Conservation (phyloP, 495 filamentous ascomycete genomes). For the Letharia lupina region DNA sequence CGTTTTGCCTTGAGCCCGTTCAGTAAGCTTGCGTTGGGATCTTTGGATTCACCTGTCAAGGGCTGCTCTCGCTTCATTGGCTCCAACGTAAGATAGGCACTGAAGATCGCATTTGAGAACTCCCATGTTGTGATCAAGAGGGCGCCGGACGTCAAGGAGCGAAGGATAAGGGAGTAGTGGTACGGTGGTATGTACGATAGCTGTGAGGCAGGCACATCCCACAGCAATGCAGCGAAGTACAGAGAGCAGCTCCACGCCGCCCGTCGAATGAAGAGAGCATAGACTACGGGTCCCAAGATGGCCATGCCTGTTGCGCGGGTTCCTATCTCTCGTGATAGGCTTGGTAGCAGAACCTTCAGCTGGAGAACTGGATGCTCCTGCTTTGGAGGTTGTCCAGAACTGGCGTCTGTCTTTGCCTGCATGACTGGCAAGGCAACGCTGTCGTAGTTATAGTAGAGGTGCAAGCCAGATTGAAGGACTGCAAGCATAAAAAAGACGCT, state of each 20-base stretch:
- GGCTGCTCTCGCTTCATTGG: conserved; percentile 76
- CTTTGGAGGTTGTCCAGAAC: conserved; percentile 34
- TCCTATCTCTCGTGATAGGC: conserved; percentile 27
- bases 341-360: conserved; percentile 21
- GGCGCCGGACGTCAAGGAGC: conserved; percentile 55
- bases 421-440: conserved; percentile 49
- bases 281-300: conserved; percentile 48
- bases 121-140: conserved; percentile 67
- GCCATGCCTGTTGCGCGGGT: conserved; percentile 37
- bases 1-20: conserved; percentile 74
- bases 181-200: conserved; percentile 51
- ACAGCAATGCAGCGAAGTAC: conserved; percentile 60
- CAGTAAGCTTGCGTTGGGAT: conserved; percentile 85
- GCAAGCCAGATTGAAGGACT: conserved; percentile 55
- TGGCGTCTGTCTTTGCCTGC: conserved; percentile 30
- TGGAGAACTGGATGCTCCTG: conserved; percentile 26
- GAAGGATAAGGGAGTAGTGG: conserved; percentile 47
- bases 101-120: conserved; percentile 65
- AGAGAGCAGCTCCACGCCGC: conserved; percentile 59
- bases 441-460: conserved; percentile 70
- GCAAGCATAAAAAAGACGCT: conserved; percentile 61
- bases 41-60: conserved; percentile 73
- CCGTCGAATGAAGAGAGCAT: conserved; percentile 54
- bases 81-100: conserved; percentile 63
- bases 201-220: conserved; percentile 59